Base-by-base conservation (phyloP, 1,284 basidiomycete genomes). In the Grifola frondosa region DNA sequence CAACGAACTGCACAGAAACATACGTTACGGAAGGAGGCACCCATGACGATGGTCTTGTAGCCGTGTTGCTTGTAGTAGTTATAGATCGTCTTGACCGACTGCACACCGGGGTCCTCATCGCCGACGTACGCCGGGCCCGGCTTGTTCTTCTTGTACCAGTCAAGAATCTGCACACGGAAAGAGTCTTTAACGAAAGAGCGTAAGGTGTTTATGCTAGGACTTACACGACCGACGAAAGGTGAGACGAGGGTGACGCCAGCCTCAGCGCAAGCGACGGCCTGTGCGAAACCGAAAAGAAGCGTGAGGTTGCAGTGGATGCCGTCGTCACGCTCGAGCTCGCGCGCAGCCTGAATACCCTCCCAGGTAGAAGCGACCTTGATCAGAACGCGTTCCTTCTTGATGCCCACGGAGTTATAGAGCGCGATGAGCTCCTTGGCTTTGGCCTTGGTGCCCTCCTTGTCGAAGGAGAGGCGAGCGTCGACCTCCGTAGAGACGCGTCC, bases 41-140 rank as follows among this genome's bases (percentile, higher is more conserved):
- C 96, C 96, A 99, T 99, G 68, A 99, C 95, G 68, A 98, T 98
- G 58, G 96, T 99, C 65, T 95, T 93, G 84, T 98, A 98, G 53
- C 82, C 81, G 74, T 99, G 81, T 70, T 97, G 93, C 80, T 99
- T 99, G 85, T 98, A 99, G 79, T 98, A 98, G 79, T 93, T 91
- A 84, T 88, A 99, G 76, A 98, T 99, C 71, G 81, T 88, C 77
- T 90, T 86, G 51, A 99, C 96, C 30, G 92, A 96, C 66, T 83
- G 69, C 56, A 99, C 96, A 78, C 96, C 96, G n/a, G 96, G 96
- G 77, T 99, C 96, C 40, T 84, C 81, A 46, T 90, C 88, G 46
- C 89, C 90, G 54, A 84, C 80, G 75, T 91, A 97, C 64, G 75
- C 78, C 74, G 88, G 82, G 44, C 91, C 91, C 54, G 86, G 62